Conservation (phyloP, 1,284 basidiomycete species). For the Ceratobasidium sp. region DNA sequence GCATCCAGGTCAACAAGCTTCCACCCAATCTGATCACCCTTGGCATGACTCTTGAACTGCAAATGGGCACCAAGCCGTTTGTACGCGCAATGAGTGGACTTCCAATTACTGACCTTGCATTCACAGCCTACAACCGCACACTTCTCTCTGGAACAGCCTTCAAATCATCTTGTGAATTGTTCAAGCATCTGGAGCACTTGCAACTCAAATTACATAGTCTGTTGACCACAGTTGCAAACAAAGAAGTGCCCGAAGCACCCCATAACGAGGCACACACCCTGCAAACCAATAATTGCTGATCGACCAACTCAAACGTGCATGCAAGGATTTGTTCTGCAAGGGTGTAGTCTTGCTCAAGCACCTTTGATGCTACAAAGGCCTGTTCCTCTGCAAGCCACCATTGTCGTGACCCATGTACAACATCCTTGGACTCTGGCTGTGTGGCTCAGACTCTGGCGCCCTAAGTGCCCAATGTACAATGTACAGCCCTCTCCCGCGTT, state of each 20-base stretch:
- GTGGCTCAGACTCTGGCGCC: too few species aligned
- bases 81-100: not conserved
- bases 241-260: not conserved
- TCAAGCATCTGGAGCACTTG: not conserved
- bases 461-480: too few species aligned
- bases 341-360: not conserved
- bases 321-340: not conserved
- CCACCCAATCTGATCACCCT: not conserved
- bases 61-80: conserved; percentile 10
- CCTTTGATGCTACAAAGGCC: not conserved
- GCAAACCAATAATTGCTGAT: not conserved
- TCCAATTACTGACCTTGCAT: conserved; percentile 17
- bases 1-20: not conserved
- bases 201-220: not conserved
- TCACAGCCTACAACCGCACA: not conserved
- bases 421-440: too few species aligned
- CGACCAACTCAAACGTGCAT: not conserved
- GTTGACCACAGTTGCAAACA: not conserved
- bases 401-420: not conserved
- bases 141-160: conserved; percentile 9
- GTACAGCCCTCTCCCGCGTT: too few species aligned
- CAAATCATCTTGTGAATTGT: not conserved
- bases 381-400: not conserved
- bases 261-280: not conserved
- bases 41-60: conserved; percentile 12